Base-by-base conservation (phyloP, 2,329 filamentous ascomycete species). In the Ploettnerulaceae sp. region DNA sequence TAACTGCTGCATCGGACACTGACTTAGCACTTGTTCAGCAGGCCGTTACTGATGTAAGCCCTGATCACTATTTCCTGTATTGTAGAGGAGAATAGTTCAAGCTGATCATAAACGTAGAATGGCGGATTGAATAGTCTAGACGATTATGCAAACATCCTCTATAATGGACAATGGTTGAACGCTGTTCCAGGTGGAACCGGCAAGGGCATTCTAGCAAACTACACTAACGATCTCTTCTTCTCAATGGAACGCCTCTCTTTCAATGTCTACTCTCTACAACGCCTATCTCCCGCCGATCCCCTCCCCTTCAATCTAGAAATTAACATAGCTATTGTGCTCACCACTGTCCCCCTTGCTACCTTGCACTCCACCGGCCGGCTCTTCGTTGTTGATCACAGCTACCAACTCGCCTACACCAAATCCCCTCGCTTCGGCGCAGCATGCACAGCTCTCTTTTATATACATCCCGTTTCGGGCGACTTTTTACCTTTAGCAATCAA, bases 401-500 rank as follows among this genome's bases (percentile, higher is more conserved):
- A 65, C 33, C 69, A 73, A 55, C 41, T 48, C 1, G 46, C 52
- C 2, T 59, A 53, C 25, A 15, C 59, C 11, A 55, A 56, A 5
- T 54, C 48, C 2, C 52, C 60, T 0, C 57, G 47, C 9, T 74
- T 64, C 45, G 61, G 63, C 2, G 69, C 67, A 1, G 67, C 68
- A 7, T 72, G 67, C 50, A 66, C 69, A 34, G 72, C 68, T 0
- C 71, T 70, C 50, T 75, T 75, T 57, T 75, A 67, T 57, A 68
- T 74, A 32, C 57, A 67, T 41, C 53, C 63, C 1, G 47, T 50
- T n/a, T 65, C 63, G 4, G 64, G 63, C 8, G 58, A 73, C 29
- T 72, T 75, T 49, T 57, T 75, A 5, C 73, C 72, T 3, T 60
- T 76, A 17, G 71, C 71, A 2, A 72, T 75, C 51, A 67, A 68